Conservation (phyloP, 495 filamentous ascomycete genomes). For the Annulohypoxylon moriforme region DNA sequence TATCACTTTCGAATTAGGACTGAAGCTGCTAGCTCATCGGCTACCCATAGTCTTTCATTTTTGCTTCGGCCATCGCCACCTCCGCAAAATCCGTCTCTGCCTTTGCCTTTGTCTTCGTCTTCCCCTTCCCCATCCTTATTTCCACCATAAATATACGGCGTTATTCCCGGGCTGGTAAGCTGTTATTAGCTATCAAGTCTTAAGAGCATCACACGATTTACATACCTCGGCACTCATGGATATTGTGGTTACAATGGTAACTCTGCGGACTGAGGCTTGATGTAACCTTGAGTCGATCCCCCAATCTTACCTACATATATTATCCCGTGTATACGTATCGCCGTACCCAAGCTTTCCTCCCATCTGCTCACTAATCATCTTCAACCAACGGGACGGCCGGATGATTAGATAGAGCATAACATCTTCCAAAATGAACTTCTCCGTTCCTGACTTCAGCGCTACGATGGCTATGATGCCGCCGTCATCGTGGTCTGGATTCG, state of each 20-base stretch:
- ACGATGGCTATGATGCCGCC: neutral
- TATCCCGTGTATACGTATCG: neutral
- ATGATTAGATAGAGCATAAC: neutral
- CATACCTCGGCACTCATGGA: neutral
- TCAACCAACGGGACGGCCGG: neutral
- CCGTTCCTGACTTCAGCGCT: neutral
- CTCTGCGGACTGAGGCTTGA: neutral
- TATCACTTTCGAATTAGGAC: neutral
- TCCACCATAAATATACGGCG: neutral
- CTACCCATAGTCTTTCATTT: neutral
- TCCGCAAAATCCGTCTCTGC: too few species aligned
- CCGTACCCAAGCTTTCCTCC: neutral
- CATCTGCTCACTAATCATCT: neutral
- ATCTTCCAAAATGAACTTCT: slow-evolving; percentile 22
- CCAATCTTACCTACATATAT: neutral
- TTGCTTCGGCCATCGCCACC: neutral
- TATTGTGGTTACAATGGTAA: neutral
- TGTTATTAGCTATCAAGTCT: neutral
- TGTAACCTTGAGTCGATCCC: slow-evolving; percentile 4
- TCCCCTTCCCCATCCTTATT: neutral
- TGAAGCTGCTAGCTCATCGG: neutral
- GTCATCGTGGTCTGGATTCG: neutral
- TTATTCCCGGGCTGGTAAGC: neutral
- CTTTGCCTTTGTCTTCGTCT: neutral
- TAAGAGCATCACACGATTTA: neutral